Percentiles rank a stretch among this genome's conserved stretches.
Evolutionary conservation across 805 yeast species (phyloP).

Genomic region (Saccharomycopsis fermentans): DNA sequence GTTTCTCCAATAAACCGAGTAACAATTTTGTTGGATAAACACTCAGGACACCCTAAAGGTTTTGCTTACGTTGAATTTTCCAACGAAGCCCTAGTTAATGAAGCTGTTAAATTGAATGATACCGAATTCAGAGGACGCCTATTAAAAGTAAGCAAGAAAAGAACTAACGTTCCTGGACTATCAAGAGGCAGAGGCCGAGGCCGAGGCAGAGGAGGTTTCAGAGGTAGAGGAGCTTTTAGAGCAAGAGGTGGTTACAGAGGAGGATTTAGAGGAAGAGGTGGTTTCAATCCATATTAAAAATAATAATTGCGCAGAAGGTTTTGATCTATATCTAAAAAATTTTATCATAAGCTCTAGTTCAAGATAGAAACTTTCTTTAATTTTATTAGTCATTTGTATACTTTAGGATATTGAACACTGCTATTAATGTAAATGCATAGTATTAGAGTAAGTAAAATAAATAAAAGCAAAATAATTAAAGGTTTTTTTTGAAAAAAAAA

Average conservation of each 20-base stretch:
- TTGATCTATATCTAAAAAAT: neutral
- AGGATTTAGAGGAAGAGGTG: slow-evolving; percentile 19
- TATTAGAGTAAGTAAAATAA: neutral
- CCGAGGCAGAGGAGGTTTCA: slow-evolving; percentile 26
- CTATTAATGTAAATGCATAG: neutral
- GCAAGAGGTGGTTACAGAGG: slow-evolving; percentile 18
- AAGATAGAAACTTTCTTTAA: neutral
- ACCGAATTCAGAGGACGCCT: slow-evolving; percentile 57
- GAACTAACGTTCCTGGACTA: slow-evolving; percentile 75
- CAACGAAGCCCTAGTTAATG: slow-evolving; percentile 50
- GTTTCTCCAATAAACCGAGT: slow-evolving; percentile 54
- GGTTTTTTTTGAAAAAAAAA: neutral
- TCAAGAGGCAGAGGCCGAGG: slow-evolving; percentile 25
- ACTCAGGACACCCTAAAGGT: slow-evolving; percentile 78
- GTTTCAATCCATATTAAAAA: slow-evolving; percentile 13
- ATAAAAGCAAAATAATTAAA: neutral
- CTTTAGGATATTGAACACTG: neutral
- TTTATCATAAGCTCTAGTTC: neutral
- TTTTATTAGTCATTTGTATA: neutral
- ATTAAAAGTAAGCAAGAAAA: slow-evolving; percentile 63
- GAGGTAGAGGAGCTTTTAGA: slow-evolving; percentile 24
- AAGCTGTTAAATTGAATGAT: slow-evolving; percentile 60
- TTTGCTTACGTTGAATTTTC: slow-evolving; percentile 80
- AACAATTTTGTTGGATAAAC: slow-evolving; percentile 62
- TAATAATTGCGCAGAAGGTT: too few relatives aligned